Conservation (phyloP, 2,329 filamentous ascomycete species). For the Xylariaceae sp. region DNA sequence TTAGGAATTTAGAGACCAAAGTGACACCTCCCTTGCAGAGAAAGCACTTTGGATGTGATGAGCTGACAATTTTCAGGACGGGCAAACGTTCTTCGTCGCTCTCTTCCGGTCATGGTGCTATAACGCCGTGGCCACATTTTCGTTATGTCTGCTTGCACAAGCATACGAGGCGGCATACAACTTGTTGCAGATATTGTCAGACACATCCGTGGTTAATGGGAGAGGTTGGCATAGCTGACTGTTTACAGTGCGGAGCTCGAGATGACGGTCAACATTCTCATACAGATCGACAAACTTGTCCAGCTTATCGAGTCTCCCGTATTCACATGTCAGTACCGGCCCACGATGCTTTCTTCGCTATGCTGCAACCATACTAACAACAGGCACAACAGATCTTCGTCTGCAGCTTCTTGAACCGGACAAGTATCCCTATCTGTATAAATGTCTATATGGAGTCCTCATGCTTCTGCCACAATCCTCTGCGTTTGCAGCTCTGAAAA, state of each 20-base stretch:
- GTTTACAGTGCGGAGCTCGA: conserved; percentile 79
- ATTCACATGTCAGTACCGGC: conserved; percentile 76
- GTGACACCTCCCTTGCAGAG: conserved; percentile 37
- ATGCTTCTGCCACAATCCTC: conserved; percentile 99
- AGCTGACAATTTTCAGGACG: conserved; percentile 56
- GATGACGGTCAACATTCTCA: conserved; percentile 98
- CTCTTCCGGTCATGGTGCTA: conserved; percentile 97
- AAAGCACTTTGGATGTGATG: not conserved
- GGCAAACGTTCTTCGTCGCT: conserved; percentile 90
- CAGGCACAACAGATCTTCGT: conserved; percentile 65
- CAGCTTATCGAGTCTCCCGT: conserved; percentile 95
- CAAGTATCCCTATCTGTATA: conserved; percentile 90
- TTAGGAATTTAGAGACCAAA: conserved; percentile 85
- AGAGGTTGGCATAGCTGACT: conserved; percentile 16
- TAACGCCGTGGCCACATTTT: conserved; percentile 96
- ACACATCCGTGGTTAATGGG: conserved; percentile 4
- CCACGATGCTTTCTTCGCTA: not conserved
- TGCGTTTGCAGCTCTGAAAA: conserved; percentile 93
- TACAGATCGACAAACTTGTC: conserved; percentile 97
- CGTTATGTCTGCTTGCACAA: conserved; percentile 87
- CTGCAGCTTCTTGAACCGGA: conserved; percentile 94
- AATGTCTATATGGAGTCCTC: conserved; percentile 91
- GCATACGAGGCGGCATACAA: conserved; percentile 98
- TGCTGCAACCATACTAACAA: conserved; percentile 2
- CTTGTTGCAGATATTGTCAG: conserved; percentile 87